Percentiles rank a stretch among this genome's conserved stretches.
These are phyloP conservation scores for Pinus tabuliformis DNA, from an alignment of 75 land plant species.

Conservation along the genomic window DNA sequence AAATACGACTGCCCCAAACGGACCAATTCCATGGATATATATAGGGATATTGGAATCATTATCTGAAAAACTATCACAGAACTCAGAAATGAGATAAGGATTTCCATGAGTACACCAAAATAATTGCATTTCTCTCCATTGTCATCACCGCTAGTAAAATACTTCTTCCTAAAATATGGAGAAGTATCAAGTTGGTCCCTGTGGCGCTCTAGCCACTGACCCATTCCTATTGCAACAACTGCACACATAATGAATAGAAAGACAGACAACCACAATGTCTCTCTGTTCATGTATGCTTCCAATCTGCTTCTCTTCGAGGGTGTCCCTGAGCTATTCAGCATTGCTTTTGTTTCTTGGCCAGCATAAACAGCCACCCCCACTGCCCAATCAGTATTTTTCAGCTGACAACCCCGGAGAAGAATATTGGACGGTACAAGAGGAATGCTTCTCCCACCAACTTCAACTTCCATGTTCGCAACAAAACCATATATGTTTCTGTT, in stretches of 20 bases:
- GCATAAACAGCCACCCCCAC: slow-evolving; percentile 90
- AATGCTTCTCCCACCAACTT: slow-evolving; percentile 47
- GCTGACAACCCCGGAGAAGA: slow-evolving; percentile 81
- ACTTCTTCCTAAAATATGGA: slow-evolving; percentile 62
- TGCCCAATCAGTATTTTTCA: slow-evolving; percentile 81
- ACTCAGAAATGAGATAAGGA: slow-evolving; percentile 72
- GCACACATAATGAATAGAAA: slow-evolving; percentile 66
- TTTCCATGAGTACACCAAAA: slow-evolving; percentile 75
- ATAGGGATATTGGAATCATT: slow-evolving; percentile 89
- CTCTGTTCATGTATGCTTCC: slow-evolving; percentile 81
- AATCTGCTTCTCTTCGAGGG: slow-evolving; percentile 80
- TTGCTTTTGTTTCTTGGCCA: slow-evolving; percentile 90
- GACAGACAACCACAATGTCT: slow-evolving; percentile 74
- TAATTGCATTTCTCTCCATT: slow-evolving; percentile 47
- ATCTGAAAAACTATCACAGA: slow-evolving; percentile 85
- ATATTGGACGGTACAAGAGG: slow-evolving; percentile 80
- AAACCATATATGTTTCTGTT: slow-evolving; percentile 90
- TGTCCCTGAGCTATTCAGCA: slow-evolving; percentile 79
- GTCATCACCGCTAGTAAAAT: slow-evolving; percentile 17
- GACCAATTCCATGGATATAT: slow-evolving; percentile 89
- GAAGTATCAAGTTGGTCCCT: slow-evolving; percentile 45
- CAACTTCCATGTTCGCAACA: slow-evolving; percentile 71
- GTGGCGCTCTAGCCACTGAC: slow-evolving; percentile 63
- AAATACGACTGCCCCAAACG: slow-evolving; percentile 87
- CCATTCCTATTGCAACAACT: slow-evolving; percentile 68